phyloP scores from a whole-genome alignment of 2,329 filamentous ascomycete species.

The Graphiopsis chlorocephala region DNA sequence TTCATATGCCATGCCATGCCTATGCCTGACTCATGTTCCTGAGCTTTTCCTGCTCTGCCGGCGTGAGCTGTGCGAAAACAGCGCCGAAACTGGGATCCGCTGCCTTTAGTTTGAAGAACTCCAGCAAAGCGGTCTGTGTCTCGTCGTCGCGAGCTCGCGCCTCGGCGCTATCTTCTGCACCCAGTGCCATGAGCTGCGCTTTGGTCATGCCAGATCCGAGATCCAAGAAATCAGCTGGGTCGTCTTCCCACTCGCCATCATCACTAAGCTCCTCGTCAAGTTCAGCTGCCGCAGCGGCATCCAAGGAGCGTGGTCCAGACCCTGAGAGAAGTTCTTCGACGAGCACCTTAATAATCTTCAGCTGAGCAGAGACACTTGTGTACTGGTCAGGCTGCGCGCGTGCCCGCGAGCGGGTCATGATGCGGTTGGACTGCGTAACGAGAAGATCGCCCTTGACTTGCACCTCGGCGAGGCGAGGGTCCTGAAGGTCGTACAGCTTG shows the following conservation, averaged over 20 bases:
- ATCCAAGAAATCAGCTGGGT: constrained; percentile 69
- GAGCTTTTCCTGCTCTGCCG: constrained; percentile 55
- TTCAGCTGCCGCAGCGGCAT: constrained; percentile 58
- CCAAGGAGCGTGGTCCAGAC: constrained; percentile 55
- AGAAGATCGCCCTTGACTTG: constrained; percentile 91
- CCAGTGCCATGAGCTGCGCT: constrained; percentile 77
- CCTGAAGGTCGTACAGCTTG: constrained; percentile 84
- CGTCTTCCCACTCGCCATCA: constrained; percentile 72
- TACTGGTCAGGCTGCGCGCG: constrained; percentile 87
- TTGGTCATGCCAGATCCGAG: constrained; percentile 57
- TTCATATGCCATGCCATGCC: not conserved
- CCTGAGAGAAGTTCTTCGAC: constrained; percentile 87
- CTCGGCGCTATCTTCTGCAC: constrained; percentile 48
- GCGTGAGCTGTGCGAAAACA: constrained; percentile 53
- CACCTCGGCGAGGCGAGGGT: constrained; percentile 72
- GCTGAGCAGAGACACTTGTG: constrained; percentile 78
- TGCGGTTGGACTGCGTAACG: constrained; percentile 71
- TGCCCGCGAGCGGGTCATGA: constrained; percentile 90
- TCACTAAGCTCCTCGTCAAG: constrained; percentile 62
- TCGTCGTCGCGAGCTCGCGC: constrained; percentile 78
- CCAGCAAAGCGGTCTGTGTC: constrained; percentile 77
- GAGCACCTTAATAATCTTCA: constrained; percentile 96
- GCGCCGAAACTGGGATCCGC: constrained; percentile 55
- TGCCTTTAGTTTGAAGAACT: constrained; percentile 69
- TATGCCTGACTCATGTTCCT: constrained; percentile 30